Percentiles rank a stretch among this genome's conserved stretches.
Evolutionary conservation across 1,139 yeast species (phyloP).

Genomic region (Geotrichum australiense): DNA sequence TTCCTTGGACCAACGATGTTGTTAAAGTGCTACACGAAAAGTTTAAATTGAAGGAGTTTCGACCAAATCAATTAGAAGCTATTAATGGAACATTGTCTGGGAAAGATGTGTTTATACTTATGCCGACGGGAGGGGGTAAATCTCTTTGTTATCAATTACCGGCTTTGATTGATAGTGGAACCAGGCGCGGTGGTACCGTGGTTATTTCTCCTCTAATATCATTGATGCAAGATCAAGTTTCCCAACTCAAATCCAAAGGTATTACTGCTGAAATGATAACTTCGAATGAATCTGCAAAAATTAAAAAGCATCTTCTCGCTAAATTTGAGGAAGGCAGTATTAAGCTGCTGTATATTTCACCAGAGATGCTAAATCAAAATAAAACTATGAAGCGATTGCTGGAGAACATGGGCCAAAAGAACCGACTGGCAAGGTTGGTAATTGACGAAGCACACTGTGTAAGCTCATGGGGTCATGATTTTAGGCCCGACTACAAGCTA

Average conservation of each 20-base stretch:
- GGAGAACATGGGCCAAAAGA: constrained; percentile 46
- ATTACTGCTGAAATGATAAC: constrained; percentile 86
- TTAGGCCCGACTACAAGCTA: constrained; percentile 89
- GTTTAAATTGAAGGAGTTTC: constrained; percentile 61
- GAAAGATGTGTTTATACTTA: constrained; percentile 83
- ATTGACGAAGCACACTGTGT: constrained; percentile 99
- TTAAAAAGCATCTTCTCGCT: constrained; percentile 57
- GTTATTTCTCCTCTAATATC: constrained; percentile 94
- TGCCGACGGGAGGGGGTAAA: constrained; percentile 99
- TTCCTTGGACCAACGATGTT: constrained; percentile 65
- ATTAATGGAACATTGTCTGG: constrained; percentile 75
- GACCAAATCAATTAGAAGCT: constrained; percentile 84
- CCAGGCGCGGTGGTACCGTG: constrained; percentile 74
- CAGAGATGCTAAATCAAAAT: constrained; percentile 88
- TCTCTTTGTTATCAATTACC: constrained; percentile 95
- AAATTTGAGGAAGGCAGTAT: constrained; percentile 55
- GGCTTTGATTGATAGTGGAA: constrained; percentile 67
- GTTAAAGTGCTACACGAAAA: constrained; percentile 46
- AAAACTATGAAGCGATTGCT: constrained; percentile 59
- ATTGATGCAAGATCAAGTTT: constrained; percentile 95
- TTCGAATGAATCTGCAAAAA: constrained; percentile 53
- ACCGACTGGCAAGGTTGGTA: constrained; percentile 72
- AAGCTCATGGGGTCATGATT: constrained; percentile 98
- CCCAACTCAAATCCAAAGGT: constrained; percentile 57
- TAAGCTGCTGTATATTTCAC: constrained; percentile 81